Conservation (phyloP, 306 rosid genomes). For the Acacia melanoxylon region DNA sequence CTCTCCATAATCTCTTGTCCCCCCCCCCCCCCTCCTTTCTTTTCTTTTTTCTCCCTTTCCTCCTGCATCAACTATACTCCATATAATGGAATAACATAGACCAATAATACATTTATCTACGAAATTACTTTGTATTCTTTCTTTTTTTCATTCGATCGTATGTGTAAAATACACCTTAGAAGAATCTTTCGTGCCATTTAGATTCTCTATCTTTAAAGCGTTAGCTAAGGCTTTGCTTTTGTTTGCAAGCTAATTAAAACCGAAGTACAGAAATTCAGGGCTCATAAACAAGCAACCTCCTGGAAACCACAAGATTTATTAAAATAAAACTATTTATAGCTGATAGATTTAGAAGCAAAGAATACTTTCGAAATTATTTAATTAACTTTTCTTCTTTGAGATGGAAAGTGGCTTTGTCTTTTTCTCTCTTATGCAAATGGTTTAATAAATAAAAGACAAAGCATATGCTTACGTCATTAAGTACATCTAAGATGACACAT, state of each 20-base stretch:
- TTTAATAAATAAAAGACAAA: constrained; percentile 9
- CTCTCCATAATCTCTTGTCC: too few relatives aligned
- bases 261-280: constrained; percentile 39
- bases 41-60: too few relatives aligned
- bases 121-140: background rate
- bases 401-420: background rate
- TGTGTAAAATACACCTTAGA: background rate
- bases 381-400: constrained; percentile 21
- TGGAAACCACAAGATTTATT: constrained; percentile 44
- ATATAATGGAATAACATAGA: too few relatives aligned
- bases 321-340: background rate
- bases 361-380: constrained; percentile 31
- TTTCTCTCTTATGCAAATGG: constrained; percentile 5
- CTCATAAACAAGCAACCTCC: constrained; percentile 44
- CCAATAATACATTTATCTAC: background rate
- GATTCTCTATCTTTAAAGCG: constrained; percentile 39
- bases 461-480: background rate
- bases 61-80: too few relatives aligned
- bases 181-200: background rate
- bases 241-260: constrained; percentile 55
- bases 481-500: background rate
- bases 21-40: too few relatives aligned
- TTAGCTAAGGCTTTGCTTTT: constrained; percentile 39
- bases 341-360: constrained; percentile 43
- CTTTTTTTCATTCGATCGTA: background rate